Evolutionary conservation across 148 eudicot species (phyloP).

Genomic region (Limonium bicolor): DNA sequence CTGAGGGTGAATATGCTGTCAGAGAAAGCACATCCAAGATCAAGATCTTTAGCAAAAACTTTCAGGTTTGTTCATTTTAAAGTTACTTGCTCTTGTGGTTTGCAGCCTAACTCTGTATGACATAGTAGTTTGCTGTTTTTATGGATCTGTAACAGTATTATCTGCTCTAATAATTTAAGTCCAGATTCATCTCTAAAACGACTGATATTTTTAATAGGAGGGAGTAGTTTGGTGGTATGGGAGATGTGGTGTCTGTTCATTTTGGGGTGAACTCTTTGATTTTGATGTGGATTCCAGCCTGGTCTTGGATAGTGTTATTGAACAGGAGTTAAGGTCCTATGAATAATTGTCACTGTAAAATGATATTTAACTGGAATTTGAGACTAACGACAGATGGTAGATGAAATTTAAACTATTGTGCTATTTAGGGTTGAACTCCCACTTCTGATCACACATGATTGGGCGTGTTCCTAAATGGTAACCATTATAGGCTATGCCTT

Average conservation of each 20-base stretch:
- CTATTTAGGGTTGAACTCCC: too few species aligned
- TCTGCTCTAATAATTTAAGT: background rate
- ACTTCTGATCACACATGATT: too few species aligned
- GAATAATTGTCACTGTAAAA: too few species aligned
- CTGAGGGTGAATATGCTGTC: conserved; percentile 98
- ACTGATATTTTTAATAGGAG: background rate
- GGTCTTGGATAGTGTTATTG: too few species aligned
- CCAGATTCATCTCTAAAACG: background rate
- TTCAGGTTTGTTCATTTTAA: conserved; percentile 43
- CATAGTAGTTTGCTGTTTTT: background rate
- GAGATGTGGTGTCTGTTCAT: background rate
- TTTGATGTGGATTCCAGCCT: too few species aligned
- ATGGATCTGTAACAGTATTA: background rate
- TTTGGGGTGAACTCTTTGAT: too few species aligned
- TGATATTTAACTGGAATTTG: too few species aligned
- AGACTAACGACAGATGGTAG: too few species aligned
- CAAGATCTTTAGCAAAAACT: conserved; percentile 75
- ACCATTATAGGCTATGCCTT: background rate
- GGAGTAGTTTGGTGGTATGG: background rate
- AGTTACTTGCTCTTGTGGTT: background rate
- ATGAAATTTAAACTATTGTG: too few species aligned
- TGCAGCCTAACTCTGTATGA: background rate
- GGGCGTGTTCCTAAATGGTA: too few species aligned
- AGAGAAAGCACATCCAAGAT: conserved; percentile 98
- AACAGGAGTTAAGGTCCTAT: too few species aligned